phyloP scores from a whole-genome alignment of 495 filamentous ascomycete genomes.

The Aspergillus conjunctus region DNA sequence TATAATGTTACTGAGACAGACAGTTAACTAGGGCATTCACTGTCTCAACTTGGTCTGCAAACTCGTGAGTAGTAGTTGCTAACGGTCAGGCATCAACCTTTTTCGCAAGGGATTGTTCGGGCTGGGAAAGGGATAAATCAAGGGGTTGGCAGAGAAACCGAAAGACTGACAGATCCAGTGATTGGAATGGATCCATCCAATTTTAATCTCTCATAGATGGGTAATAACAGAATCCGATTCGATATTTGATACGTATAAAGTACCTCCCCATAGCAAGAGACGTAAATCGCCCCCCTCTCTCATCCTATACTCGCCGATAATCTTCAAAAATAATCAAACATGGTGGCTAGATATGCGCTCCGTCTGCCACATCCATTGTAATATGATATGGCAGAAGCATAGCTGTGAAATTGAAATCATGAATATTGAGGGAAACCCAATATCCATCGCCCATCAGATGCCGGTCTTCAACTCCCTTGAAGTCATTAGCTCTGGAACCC shows the following conservation, averaged over 20 bases:
- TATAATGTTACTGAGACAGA: no score
- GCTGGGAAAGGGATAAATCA: constrained; percentile 20
- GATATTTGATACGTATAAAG: background rate
- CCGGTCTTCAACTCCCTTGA: background rate
- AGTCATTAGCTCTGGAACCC: background rate
- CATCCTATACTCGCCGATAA: background rate
- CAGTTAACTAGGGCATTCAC: no score
- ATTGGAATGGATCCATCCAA: constrained; percentile 9
- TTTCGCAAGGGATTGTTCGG: constrained; percentile 15
- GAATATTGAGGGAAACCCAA: background rate
- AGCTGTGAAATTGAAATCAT: background rate
- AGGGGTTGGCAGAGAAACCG: constrained; percentile 10
- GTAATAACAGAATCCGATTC: background rate
- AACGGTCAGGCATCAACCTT: background rate
- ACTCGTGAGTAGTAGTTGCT: no score
- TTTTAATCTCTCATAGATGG: background rate
- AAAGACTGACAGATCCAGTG: constrained; percentile 15
- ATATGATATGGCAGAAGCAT: background rate
- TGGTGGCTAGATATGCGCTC: background rate
- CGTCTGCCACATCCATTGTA: background rate
- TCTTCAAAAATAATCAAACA: background rate
- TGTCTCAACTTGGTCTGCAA: background rate
- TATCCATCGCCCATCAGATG: background rate
- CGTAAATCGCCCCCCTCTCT: no score
- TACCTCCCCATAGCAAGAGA: background rate